Percentiles rank a stretch among this genome's conserved stretches.
These are phyloP conservation scores for Alternaria sp. DNA, from an alignment of 2,329 filamentous ascomycete genomes.

Conservation along the genomic window DNA sequence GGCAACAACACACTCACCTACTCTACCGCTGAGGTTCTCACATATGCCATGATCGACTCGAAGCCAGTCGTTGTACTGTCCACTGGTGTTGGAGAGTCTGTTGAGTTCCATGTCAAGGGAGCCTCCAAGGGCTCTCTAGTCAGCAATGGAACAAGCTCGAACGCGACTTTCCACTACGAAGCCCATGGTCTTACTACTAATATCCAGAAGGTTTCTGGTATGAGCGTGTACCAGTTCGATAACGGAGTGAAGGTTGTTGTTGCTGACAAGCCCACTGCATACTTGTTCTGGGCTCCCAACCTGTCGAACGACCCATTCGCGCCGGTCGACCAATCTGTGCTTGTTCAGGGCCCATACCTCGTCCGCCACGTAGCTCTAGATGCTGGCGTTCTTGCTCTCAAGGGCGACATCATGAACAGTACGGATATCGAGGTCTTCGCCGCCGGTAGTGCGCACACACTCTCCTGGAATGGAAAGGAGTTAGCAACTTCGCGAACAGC, in stretches of 20 bases:
- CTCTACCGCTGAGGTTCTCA: slow-evolving; percentile 63
- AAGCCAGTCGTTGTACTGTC: slow-evolving; percentile 53
- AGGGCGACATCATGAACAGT: slow-evolving; percentile 47
- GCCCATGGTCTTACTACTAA: slow-evolving; percentile 47
- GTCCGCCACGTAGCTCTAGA: slow-evolving; percentile 44
- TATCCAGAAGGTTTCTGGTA: slow-evolving; percentile 44
- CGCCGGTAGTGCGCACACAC: slow-evolving; percentile 30
- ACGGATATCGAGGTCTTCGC: slow-evolving; percentile 53
- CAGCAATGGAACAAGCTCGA: slow-evolving; percentile 53
- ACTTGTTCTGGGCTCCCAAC: slow-evolving; percentile 53
- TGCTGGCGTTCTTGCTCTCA: slow-evolving; percentile 40
- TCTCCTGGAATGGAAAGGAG: slow-evolving; percentile 52
- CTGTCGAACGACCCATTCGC: slow-evolving; percentile 51
- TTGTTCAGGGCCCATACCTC: slow-evolving; percentile 54
- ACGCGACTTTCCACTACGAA: slow-evolving; percentile 55
- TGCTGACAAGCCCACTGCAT: slow-evolving; percentile 50
- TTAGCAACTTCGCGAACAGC: slow-evolving; percentile 41
- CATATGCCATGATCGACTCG: slow-evolving; percentile 51
- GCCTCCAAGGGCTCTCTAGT: slow-evolving; percentile 50
- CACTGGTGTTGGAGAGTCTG: slow-evolving; percentile 51
- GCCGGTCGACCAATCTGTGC: slow-evolving; percentile 51
- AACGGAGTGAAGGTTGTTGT: slow-evolving; percentile 50
- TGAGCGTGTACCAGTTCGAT: slow-evolving; percentile 48
- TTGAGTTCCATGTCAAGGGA: slow-evolving; percentile 53
- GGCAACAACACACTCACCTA: slow-evolving; percentile 64